Evolutionary conservation across 345 rosid species (phyloP).

Genomic region (Excoecaria agallocha): DNA sequence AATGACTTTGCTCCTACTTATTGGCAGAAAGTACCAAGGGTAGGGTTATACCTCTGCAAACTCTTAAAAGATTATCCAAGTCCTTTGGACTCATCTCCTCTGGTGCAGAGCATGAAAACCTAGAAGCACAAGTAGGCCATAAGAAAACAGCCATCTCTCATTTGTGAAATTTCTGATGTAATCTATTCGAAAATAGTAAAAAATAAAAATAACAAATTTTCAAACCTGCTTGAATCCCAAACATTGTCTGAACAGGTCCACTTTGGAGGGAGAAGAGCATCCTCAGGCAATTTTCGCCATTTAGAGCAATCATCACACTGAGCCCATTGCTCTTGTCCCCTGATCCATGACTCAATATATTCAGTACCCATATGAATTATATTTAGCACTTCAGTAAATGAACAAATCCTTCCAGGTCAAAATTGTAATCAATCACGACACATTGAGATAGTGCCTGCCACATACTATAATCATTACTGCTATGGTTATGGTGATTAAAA

Average conservation of each 20-base stretch:
- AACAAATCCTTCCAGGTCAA: not conserved
- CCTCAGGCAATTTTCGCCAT: constrained; percentile 76
- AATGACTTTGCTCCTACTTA: not conserved
- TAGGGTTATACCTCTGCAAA: constrained; percentile 50
- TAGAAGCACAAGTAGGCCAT: constrained; percentile 30
- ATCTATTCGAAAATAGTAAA: not conserved
- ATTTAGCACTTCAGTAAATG: not conserved
- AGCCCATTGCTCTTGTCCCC: constrained; percentile 79
- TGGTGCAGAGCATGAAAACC: constrained; percentile 64
- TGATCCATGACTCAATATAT: constrained; percentile 25
- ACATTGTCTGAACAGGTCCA: constrained; percentile 76
- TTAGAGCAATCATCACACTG: constrained; percentile 81
- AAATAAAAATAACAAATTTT: not conserved
- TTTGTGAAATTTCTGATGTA: not conserved
- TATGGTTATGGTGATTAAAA: not conserved
- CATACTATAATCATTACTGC: not conserved
- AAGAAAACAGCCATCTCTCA: not conserved
- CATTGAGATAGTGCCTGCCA: not conserved
- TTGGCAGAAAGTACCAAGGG: constrained; percentile 4
- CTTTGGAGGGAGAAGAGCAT: constrained; percentile 67
- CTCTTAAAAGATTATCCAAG: constrained; percentile 53
- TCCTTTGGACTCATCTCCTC: constrained; percentile 62
- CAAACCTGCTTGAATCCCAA: constrained; percentile 70
- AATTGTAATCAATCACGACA: not conserved
- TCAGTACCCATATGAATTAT: constrained; percentile 6